Evolutionary conservation across 495 filamentous ascomycete species (phyloP), one percentile per base, ranked within the genome.

Genomic region (Trichoderma erinaceum): DNA sequence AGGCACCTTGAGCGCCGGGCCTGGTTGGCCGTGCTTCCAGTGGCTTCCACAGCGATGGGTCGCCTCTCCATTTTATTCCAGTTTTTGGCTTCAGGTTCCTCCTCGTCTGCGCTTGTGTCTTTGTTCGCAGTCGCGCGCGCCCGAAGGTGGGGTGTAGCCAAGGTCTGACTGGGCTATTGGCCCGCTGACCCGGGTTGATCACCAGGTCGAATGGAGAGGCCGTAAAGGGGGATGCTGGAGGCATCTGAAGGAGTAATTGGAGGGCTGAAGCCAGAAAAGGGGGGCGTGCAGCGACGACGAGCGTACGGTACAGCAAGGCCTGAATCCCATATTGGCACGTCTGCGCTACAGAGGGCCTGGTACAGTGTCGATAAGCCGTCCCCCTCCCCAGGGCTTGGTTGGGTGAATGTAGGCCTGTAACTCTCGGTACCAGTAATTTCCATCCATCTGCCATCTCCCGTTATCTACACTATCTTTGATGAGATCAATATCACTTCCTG

Each of bases 121-220:
- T 56, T 56, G 50, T 56, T 25, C 56, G 56, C 23, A 61, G 23
- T 61, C 56, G 56, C 56, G 56, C 56, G 56, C 16, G 23, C 23
- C 56, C 56, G 16, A 32, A 29, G 27, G 56, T 61, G 50, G 50
- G 50, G 50, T 56, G 50, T 32, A 18, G 56, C 56, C 56, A 61
- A 32, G 44, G 56, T 61, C 56, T 61, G 56, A 61, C 56, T 32
- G 56, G 23, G 56, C 56, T 29, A 65, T 65, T 65, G 63, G 63
- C 41, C 63, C 35, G 63, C 63, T 65, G 63, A 65, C 63, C 63
- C 63, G 35, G 41, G 63, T 65, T 65, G 63, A 65, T 65, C 63
- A 65, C 41, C 63, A 65, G 63, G 63, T 65, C 63, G 41, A 65
- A 44, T 44, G 63, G 41, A 41, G 63, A 65, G 63, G 63, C 56